Percentiles rank a stretch among this genome's conserved stretches.
Evolutionary conservation across 2,329 filamentous ascomycete species (phyloP).

Genomic region (Pezicula radicicola): DNA sequence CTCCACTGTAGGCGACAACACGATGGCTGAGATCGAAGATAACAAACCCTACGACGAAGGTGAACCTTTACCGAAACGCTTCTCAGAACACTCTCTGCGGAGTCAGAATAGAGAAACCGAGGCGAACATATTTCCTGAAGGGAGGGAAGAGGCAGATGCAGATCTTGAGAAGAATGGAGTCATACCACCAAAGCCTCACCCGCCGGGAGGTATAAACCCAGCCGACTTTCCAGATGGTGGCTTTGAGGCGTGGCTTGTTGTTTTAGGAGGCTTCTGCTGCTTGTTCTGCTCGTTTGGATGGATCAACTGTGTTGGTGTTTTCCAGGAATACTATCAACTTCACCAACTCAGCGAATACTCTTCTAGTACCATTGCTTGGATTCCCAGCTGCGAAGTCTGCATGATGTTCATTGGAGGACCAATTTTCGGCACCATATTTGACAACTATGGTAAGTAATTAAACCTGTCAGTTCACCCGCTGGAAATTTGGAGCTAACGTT

Average conservation of each 20-base stretch:
- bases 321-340: conserved; percentile 56
- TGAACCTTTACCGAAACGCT: not conserved
- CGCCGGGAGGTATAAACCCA: conserved; percentile 31
- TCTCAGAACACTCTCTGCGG: not conserved
- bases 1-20: not conserved
- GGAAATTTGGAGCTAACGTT: not conserved
- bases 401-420: conserved; percentile 54
- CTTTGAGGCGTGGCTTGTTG: conserved; percentile 51
- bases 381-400: conserved; percentile 52
- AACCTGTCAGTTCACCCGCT: conserved; percentile 21
- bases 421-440: conserved; percentile 61
- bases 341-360: conserved; percentile 45
- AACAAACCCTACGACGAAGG: not conserved
- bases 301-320: conserved; percentile 49
- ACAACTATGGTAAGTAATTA: conserved; percentile 44
- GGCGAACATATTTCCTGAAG: conserved; percentile 70
- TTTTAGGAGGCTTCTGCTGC: conserved; percentile 43
- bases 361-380: conserved; percentile 58
- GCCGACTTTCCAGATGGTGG: conserved; percentile 60
- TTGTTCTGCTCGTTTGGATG: conserved; percentile 40
- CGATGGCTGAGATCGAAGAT: not conserved
- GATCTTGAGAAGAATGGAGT: conserved; percentile 61
- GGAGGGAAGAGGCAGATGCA: conserved; percentile 87
- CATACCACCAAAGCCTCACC: conserved; percentile 9
- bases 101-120: conserved; percentile 32